These are phyloP conservation scores for Aspergillus glaucus DNA, from an alignment of 2,329 filamentous ascomycete species.

Conservation along the genomic window DNA sequence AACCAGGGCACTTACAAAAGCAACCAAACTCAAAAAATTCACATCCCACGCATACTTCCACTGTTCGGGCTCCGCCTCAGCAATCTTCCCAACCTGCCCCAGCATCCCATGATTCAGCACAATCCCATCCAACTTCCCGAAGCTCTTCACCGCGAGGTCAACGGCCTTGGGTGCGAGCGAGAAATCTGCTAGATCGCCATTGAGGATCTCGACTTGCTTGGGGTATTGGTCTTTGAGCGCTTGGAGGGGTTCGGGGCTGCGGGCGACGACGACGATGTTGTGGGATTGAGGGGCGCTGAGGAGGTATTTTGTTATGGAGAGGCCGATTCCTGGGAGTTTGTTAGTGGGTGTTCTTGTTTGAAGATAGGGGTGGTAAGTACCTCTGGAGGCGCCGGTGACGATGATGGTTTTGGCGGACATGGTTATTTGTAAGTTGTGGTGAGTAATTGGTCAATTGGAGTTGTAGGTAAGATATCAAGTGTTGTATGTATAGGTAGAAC, in stretches of 20 bases:
- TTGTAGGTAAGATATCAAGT: neutral
- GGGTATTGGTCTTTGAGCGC: conserved; percentile 49
- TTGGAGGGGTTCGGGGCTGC: conserved; percentile 49
- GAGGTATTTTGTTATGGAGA: conserved; percentile 54
- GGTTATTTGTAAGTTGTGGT: neutral
- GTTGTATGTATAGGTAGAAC: conserved; percentile 1
- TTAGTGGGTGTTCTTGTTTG: neutral
- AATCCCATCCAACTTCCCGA: conserved; percentile 69
- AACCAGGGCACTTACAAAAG: conserved; percentile 53
- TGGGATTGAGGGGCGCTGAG: conserved; percentile 44
- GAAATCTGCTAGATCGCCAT: conserved; percentile 53
- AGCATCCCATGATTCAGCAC: conserved; percentile 84
- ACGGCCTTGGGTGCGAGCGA: conserved; percentile 56
- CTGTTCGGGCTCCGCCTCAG: conserved; percentile 60
- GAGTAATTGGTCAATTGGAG: neutral
- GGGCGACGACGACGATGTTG: conserved; percentile 54
- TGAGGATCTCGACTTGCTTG: conserved; percentile 50
- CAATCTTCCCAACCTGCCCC: conserved; percentile 66
- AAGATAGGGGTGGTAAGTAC: conserved; percentile 25
- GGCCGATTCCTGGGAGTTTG: conserved; percentile 49
- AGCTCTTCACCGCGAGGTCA: conserved; percentile 58
- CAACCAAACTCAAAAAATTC: conserved; percentile 80
- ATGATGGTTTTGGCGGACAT: conserved; percentile 62
- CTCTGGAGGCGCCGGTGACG: conserved; percentile 61
- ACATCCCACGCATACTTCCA: conserved; percentile 74